A percentile compares a stretch with the other conserved stretches of the same genome.
Evolutionary conservation across 495 filamentous ascomycete genomes (phyloP).

Genomic region (Cairneyella variabilis): DNA sequence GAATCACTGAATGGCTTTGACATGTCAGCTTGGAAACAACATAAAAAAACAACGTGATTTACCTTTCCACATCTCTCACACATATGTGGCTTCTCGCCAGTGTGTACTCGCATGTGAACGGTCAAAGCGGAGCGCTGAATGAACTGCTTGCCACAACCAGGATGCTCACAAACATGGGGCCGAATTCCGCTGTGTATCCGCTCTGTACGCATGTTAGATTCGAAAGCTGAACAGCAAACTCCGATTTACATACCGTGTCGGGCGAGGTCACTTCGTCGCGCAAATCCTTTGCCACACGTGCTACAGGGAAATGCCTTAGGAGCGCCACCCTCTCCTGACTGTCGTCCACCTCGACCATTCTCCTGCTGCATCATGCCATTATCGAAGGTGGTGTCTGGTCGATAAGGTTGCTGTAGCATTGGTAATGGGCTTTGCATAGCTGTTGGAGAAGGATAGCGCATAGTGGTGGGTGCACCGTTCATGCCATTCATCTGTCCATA

Average conservation of each 20-base stretch:
- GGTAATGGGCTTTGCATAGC: constrained; percentile 54
- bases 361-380: constrained; percentile 30
- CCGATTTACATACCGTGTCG: constrained; percentile 70
- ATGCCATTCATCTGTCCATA: constrained; percentile 30
- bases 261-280: constrained; percentile 88
- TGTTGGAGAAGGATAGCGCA: constrained; percentile 53
- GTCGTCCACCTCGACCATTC: constrained; percentile 14
- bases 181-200: constrained; percentile 91
- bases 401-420: constrained; percentile 49
- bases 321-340: constrained; percentile 11
- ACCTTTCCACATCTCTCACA: constrained; percentile 98
- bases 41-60: constrained; percentile 24
- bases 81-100: constrained; percentile 97
- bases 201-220: constrained; percentile 56
- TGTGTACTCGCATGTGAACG: constrained; percentile 92
- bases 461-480: constrained; percentile 39
- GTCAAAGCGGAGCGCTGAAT: constrained; percentile 98
- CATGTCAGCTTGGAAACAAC: constrained; percentile 20
- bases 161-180: constrained; percentile 89
- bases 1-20: constrained; percentile 95
- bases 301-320: neutral
- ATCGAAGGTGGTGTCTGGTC: constrained; percentile 33
- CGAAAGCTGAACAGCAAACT: neutral
- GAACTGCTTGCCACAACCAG: constrained; percentile 90
- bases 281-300: constrained; percentile 82